Conservation (phyloP, 306 rosid species). For the Ormosia emarginata region DNA sequence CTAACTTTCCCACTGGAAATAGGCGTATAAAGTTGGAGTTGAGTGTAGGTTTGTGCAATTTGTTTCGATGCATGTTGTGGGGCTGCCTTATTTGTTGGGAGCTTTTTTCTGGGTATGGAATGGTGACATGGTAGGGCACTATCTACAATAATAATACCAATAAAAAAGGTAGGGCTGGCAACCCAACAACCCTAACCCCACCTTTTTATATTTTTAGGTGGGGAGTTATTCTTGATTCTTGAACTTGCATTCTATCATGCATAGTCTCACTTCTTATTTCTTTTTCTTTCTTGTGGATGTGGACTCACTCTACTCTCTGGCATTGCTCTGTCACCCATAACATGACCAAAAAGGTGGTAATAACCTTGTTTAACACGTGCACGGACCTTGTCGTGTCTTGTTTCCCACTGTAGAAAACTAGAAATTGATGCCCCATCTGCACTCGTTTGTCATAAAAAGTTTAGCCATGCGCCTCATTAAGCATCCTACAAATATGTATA, state of each 20-base stretch:
- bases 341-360: slow-evolving; percentile 23
- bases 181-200: slow-evolving; percentile 24
- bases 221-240: slow-evolving; percentile 16
- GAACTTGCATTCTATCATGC: not conserved
- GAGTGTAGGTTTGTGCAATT: slow-evolving; percentile 23
- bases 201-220: slow-evolving; percentile 20
- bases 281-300: not conserved
- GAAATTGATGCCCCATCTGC: not conserved
- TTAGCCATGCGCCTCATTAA: not conserved
- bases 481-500: not conserved
- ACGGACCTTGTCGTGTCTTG: not conserved
- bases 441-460: not conserved
- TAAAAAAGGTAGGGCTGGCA: slow-evolving; percentile 31
- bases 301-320: slow-evolving; percentile 8
- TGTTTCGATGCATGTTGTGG: slow-evolving; percentile 44
- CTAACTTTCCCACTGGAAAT: not conserved
- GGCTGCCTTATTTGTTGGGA: slow-evolving; percentile 32
- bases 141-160: slow-evolving; percentile 25
- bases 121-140: slow-evolving; percentile 63
- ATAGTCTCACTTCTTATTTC: not conserved
- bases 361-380: slow-evolving; percentile 22
- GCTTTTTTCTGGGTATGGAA: slow-evolving; percentile 50
- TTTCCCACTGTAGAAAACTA: slow-evolving; percentile 2
- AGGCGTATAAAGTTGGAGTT: slow-evolving; percentile 23
- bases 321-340: slow-evolving; percentile 24